phyloP scores from a whole-genome alignment of 345 rosid species.

The Leavenworthia alabamica region DNA sequence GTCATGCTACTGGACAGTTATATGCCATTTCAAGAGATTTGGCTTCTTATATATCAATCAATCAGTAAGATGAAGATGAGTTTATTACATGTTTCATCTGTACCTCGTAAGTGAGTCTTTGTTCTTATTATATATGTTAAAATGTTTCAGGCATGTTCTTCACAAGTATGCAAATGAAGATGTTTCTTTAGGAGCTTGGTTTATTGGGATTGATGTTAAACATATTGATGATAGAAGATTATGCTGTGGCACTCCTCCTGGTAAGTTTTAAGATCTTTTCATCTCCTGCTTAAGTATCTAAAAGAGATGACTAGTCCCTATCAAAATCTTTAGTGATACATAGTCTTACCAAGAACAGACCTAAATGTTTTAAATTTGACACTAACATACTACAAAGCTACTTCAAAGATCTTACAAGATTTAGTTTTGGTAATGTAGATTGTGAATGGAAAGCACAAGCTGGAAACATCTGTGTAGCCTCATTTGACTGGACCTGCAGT shows the following conservation, averaged over 20 bases:
- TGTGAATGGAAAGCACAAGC: constrained; percentile 99
- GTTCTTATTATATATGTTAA: constrained; percentile 13
- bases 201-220: constrained; percentile 88
- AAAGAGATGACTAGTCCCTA: constrained; percentile 21
- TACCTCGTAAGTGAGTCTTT: neutral
- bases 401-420: neutral
- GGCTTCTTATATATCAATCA: constrained; percentile 87
- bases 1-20: constrained; percentile 95
- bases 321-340: constrained; percentile 21
- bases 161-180: constrained; percentile 98
- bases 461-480: constrained; percentile 89
- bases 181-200: constrained; percentile 95
- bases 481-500: constrained; percentile 96
- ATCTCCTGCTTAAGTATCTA: neutral
- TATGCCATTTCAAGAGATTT: constrained; percentile 92
- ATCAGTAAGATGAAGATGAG: constrained; percentile 58
- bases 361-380: neutral
- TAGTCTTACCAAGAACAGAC: constrained; percentile 21
- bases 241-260: constrained; percentile 98
- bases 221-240: constrained; percentile 91
- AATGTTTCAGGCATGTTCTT: constrained; percentile 65
- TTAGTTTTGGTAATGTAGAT: constrained; percentile 39
- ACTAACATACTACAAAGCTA: neutral
- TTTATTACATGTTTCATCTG: neutral
- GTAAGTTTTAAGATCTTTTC: constrained; percentile 34